Base-by-base conservation (phyloP, 441 rosid species). In the Syzygium malaccense region DNA sequence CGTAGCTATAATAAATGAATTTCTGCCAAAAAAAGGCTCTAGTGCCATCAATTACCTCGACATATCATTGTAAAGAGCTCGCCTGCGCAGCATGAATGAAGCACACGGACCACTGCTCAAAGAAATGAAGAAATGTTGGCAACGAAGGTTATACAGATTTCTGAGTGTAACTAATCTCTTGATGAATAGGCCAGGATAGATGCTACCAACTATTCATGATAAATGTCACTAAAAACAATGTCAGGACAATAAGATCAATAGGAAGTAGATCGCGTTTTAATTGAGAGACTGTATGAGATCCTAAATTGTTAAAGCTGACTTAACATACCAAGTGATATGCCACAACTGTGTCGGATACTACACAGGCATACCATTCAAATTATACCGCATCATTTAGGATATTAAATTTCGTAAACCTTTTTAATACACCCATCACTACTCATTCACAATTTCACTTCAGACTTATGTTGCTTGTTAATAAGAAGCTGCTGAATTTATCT, bases 1-100 rank as follows among this genome's bases (percentile, higher is more conserved):
- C 12, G 58, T 41, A 13, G 23, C 83, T 23, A 41, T 75, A 25
- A 18, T 19, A 33, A 2, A 12, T 23, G n/a, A 75, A 41, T 75
- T 41, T 45, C 83, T 41, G n/a, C 83, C 83, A 23, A n/a, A 23
- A 75, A 41, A 75, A 23, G n/a, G 53, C n/a, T 75, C 83, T 75
- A 41, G 83, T 41, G 51, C 58, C n/a, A 66, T 86, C 56, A 57
- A 48, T 88, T 92, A 95, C 98, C 96, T 94, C 48, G 95, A 91
- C 95, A 94, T 92, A 86, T 94, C 95, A 90, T 91, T 86, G 83
- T 92, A 91, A 17, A 91, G 91, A 86, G 96, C 96, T 88, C 94
- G 91, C 87, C 89, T 92, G n/a, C 96, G 93, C 88, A 94, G 94
- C 86, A 88, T 51, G 89, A 90, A 94, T 60, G 96, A 94, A 86